phyloP scores from a whole-genome alignment of 352 stramenopile species.

The Globisporangium cystogenes region DNA sequence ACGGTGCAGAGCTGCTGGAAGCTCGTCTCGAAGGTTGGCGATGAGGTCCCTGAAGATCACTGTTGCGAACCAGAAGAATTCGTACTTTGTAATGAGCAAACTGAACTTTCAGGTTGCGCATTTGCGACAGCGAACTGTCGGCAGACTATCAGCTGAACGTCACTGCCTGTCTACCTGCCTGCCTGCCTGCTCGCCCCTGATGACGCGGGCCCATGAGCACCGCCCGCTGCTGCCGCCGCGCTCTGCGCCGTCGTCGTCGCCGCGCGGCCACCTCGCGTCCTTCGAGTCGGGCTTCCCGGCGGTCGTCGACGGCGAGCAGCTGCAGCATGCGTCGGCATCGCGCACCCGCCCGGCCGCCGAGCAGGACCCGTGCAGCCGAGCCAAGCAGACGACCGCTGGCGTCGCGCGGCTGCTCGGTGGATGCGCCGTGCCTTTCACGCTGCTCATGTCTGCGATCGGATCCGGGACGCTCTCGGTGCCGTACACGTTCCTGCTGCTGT shows the following conservation, averaged over 20 bases:
- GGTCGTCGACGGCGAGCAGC: constrained; percentile 16
- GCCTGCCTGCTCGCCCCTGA: no score
- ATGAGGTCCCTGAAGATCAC: no score
- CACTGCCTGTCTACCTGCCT: not conserved
- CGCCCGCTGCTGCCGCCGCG: not conserved
- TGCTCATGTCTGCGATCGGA: constrained; percentile 58
- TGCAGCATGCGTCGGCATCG: constrained; percentile 7
- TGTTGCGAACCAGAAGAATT: no score
- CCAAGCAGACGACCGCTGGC: constrained; percentile 10
- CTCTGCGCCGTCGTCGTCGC: not conserved
- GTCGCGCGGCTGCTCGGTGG: constrained; percentile 5
- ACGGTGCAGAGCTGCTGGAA: no score
- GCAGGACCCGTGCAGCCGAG: constrained; percentile 8
- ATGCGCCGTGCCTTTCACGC: constrained; percentile 22
- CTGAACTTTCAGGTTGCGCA: no score
- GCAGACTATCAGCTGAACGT: no score
- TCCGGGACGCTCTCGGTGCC: constrained; percentile 50
- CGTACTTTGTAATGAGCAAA: no score
- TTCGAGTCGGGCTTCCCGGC: constrained; percentile 17
- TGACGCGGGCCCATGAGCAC: not conserved
- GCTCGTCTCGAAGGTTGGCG: no score
- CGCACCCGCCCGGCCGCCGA: not conserved
- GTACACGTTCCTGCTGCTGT: constrained; percentile 60
- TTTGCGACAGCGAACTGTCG: no score
- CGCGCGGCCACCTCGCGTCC: constrained; percentile 15